Conservation (phyloP, 78 protist species). For the Planoprotostelium fungivorum region DNA sequence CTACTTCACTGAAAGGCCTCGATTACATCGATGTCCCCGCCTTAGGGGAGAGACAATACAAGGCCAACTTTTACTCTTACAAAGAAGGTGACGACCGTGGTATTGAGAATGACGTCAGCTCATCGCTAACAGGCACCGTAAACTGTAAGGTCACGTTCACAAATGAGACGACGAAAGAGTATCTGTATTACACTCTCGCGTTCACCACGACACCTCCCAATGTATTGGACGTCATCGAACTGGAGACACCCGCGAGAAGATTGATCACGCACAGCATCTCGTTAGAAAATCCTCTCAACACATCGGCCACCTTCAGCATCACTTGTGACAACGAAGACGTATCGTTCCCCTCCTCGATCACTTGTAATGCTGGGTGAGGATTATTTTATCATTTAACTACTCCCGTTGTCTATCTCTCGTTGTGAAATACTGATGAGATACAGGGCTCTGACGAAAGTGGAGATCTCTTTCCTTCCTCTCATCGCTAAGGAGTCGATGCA, state of each 20-base stretch:
- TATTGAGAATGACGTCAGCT: not conserved
- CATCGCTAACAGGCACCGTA: not conserved
- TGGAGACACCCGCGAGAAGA: constrained; percentile 57
- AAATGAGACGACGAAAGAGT: constrained; percentile 62
- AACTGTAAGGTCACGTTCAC: constrained; percentile 19
- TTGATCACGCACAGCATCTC: constrained; percentile 5
- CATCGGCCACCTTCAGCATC: not conserved
- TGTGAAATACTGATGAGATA: not conserved
- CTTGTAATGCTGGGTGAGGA: not conserved
- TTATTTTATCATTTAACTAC: too few relatives aligned
- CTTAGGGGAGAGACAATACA: constrained; percentile 9
- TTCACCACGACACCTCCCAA: constrained; percentile 20
- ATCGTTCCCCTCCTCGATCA: not conserved
- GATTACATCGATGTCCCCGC: constrained; percentile 71
- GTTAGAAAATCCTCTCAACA: constrained; percentile 62
- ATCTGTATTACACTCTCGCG: constrained; percentile 14
- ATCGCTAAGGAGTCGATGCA: not conserved
- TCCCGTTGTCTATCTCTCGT: not conserved
- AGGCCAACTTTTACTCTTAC: constrained; percentile 22
- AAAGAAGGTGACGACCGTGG: constrained; percentile 22
- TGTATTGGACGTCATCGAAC: not conserved
- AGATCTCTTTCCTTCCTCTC: constrained; percentile 52
- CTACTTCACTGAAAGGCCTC: constrained; percentile 22
- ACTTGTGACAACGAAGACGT: constrained; percentile 9
- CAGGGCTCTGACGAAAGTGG: not conserved